Evolutionary conservation across 495 filamentous ascomycete genomes (phyloP), one percentile per base, ranked within the genome.

Genomic region (Lindgomyces ingoldianus): DNA sequence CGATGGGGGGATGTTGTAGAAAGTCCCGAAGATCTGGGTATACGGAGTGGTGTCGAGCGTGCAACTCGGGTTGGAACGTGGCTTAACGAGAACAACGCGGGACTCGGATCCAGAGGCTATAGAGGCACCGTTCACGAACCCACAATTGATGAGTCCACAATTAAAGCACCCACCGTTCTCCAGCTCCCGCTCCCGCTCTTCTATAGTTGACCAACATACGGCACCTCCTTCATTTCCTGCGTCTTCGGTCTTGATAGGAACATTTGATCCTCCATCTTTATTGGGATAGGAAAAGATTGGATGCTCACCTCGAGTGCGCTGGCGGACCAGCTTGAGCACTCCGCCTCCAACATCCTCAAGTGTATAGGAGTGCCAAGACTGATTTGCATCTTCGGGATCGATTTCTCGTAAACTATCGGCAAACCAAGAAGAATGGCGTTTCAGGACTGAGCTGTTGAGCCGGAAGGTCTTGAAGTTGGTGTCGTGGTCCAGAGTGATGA

Each of bases 361-460:
- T 4, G 8, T 18, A n/a, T 53, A 51, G 4, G 44, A 47, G n/a
- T 27, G 45, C 41, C 44, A 48, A 1, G 22, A 4, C 9, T 39
- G 41, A 3, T 6, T 21, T 10, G 3, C 45, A 16, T 53, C 19
- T 3, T 44, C 29, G 18, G 21, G 1, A 18, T 61, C 26, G 27
- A 16, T n/a, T 45, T 25, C 64, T 16, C 51, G 12, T 2, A 65
- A 30, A 42, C 19, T 33, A 22, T 9, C 19, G 3, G 25, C 10
- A 26, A 59, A 69, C 62, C 62, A 69, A 0, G 36, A 3, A 24
- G 66, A 69, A 21, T 59, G 30, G n/a, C 44, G 16, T 22, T 30
- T 62, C n/a, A 69, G 53, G 3, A 68, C 58, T 16, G 58, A 25
- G 24, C 44, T 68, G 21, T 68, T 57, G 3, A 70, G 48, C 33